phyloP scores from a whole-genome alignment of 2,329 filamentous ascomycete genomes.

The Fusarium albidum region DNA sequence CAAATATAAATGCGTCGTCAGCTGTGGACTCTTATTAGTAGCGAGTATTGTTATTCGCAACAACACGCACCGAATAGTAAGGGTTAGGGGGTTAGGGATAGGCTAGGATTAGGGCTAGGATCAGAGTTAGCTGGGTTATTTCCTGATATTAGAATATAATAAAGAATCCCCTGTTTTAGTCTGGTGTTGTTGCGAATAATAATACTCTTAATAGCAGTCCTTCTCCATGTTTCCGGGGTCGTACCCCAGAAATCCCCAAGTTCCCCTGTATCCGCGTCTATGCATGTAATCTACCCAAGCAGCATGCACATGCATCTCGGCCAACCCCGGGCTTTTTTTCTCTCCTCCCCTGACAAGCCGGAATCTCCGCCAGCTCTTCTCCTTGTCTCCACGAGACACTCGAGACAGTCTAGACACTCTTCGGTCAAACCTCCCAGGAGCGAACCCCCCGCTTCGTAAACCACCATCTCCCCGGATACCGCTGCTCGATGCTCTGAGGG shows the following conservation, averaged over 20 bases:
- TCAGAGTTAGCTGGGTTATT: too few species aligned
- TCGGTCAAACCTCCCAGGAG: constrained; percentile 1
- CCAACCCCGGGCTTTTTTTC: constrained; percentile 15
- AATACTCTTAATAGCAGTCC: too few species aligned
- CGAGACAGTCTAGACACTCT: neutral
- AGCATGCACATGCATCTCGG: constrained; percentile 3
- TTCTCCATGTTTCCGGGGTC: constrained; percentile 35
- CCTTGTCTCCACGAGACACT: neutral
- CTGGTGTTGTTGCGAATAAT: too few species aligned
- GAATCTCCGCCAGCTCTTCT: neutral
- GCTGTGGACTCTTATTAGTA: too few species aligned
- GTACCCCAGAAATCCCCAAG: constrained; percentile 24
- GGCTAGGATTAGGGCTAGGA: too few species aligned
- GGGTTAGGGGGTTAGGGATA: too few species aligned
- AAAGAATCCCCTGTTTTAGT: too few species aligned
- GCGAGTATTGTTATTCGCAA: too few species aligned
- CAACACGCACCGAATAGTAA: too few species aligned
- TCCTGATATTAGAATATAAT: too few species aligned
- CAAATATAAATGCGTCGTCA: too few species aligned
- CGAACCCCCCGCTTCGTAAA: constrained; percentile 7
- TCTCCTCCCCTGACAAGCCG: constrained; percentile 5
- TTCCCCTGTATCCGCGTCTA: constrained; percentile 24
- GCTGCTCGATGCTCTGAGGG: constrained; percentile 50
- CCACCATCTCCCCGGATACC: constrained; percentile 46
- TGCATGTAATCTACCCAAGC: neutral